Percentiles rank a stretch among this genome's conserved stretches.
phyloP scores from a whole-genome alignment of 768 basidiomycete genomes.

The Strobilomyces dryophilus region DNA sequence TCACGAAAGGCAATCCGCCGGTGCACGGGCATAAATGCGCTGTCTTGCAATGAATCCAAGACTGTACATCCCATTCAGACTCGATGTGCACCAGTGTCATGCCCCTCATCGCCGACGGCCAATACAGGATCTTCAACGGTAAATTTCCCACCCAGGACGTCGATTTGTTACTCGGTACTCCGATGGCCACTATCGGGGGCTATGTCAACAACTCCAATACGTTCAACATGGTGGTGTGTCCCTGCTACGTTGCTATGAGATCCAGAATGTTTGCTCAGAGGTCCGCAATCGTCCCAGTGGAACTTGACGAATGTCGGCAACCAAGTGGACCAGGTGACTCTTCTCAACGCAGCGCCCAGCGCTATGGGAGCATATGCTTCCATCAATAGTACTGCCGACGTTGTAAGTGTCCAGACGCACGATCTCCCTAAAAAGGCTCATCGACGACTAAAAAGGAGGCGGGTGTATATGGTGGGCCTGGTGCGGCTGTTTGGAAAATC shows the following conservation, averaged over 20 bases:
- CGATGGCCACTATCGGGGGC: background rate
- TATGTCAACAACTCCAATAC: background rate
- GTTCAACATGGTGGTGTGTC: slow-evolving; percentile 2
- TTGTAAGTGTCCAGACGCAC: background rate
- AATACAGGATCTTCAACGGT: slow-evolving; percentile 1
- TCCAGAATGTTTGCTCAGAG: background rate
- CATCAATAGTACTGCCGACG: too few species aligned
- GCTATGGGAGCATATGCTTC: background rate
- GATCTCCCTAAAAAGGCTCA: too few species aligned
- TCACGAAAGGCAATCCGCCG: background rate
- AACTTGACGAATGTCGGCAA: background rate
- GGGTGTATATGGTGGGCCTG: background rate
- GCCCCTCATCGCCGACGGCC: background rate
- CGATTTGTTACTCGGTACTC: background rate
- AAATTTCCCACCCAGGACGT: background rate
- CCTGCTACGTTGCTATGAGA: too few species aligned
- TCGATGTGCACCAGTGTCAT: background rate
- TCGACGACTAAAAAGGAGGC: background rate
- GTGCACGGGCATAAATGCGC: background rate
- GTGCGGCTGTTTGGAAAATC: background rate
- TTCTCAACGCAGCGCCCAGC: background rate
- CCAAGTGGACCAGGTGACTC: background rate
- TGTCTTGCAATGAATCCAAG: background rate
- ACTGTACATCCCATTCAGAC: background rate
- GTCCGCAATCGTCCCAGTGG: background rate